These are phyloP conservation scores for Beauveria rudraprayagi DNA, from an alignment of 2,329 filamentous ascomycete genomes.

Conservation along the genomic window DNA sequence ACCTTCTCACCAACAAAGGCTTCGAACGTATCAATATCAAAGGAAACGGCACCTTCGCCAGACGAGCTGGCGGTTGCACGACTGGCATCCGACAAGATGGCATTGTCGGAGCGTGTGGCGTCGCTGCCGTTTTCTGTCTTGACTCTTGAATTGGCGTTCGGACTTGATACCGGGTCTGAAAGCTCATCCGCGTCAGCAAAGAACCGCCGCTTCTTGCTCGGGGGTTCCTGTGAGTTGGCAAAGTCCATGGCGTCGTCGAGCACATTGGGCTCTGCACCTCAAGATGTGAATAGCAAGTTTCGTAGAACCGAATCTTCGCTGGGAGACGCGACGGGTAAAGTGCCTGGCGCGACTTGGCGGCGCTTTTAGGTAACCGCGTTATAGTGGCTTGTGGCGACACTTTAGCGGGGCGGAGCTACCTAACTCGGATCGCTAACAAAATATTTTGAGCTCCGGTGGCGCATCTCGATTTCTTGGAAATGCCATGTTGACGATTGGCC, in stretches of 20 bases:
- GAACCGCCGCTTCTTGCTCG: slow-evolving; percentile 36
- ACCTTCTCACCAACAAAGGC: slow-evolving; percentile 52
- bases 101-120: slow-evolving; percentile 12
- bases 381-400: not conserved
- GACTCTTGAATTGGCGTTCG: slow-evolving; percentile 3
- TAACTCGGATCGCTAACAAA: not conserved
- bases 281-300: not conserved
- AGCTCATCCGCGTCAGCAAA: slow-evolving; percentile 27
- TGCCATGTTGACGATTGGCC: slow-evolving; percentile 15
- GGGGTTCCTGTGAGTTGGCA: slow-evolving; percentile 32
- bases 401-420: slow-evolving; percentile 3
- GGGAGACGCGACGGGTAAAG: slow-evolving; percentile 30
- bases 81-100: not conserved
- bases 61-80: slow-evolving; percentile 17
- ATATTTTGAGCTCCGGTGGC: slow-evolving; percentile 1
- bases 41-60: slow-evolving; percentile 25
- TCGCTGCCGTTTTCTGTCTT: slow-evolving; percentile 10
- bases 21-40: slow-evolving; percentile 52
- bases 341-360: slow-evolving; percentile 27
- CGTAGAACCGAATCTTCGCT: not conserved
- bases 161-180: slow-evolving; percentile 14
- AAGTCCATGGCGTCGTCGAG: slow-evolving; percentile 28
- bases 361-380: slow-evolving; percentile 33
- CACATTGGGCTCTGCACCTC: slow-evolving; percentile 14
- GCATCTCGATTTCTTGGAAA: slow-evolving; percentile 15